Evolutionary conservation across 202 grass and related monocot genomes (phyloP), one percentile per base, ranked within the genome.

Genomic region (Musa balbisiana): DNA sequence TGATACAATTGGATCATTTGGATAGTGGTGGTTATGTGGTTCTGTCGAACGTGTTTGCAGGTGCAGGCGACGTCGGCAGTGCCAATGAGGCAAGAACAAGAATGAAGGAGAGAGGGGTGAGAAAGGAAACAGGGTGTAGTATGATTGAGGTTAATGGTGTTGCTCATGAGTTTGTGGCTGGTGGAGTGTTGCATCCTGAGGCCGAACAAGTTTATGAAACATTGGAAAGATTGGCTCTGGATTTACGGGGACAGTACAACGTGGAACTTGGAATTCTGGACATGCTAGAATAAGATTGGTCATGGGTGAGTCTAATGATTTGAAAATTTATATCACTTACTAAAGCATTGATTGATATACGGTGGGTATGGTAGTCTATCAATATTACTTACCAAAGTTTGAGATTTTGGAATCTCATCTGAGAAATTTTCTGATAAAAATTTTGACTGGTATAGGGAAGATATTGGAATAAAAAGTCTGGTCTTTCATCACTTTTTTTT

Each of bases 121-220:
- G 55, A 19, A 96, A 92, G 71, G 87, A 82, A 62, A 85, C 87
- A 4, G 89, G 89, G 23, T 89, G 87, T 55, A 96, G 92, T 81
- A 76, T 92, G 89, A 96, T 96, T 64, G 89, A 96, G 83, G 84
- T 96, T 51, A 73, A 87, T 69, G 92, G 89, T 23, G 72, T 83
- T 22, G 85, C 82, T 19, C 85, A 96, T 53, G 92, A 96, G 79
- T 96, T 96, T 64, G 68, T 92, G 12, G 83, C 83, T 53, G 62
- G 75, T 27, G 75, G 75, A 10, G 62, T 53, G 43, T 24, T 77
- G 60, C 75, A 77, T 53, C 62, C 75, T 0, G 2, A 66, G 60
- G 59, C 75, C 14, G 17, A 77, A 65, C 62, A 77, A 21, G 25
- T 77, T 17, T 77, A 65, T 52, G 49, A 66, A n/a, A 24, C 52